These are phyloP conservation scores for Leishmania guyanensis DNA, from an alignment of 208 protist species.

Conservation along the genomic window DNA sequence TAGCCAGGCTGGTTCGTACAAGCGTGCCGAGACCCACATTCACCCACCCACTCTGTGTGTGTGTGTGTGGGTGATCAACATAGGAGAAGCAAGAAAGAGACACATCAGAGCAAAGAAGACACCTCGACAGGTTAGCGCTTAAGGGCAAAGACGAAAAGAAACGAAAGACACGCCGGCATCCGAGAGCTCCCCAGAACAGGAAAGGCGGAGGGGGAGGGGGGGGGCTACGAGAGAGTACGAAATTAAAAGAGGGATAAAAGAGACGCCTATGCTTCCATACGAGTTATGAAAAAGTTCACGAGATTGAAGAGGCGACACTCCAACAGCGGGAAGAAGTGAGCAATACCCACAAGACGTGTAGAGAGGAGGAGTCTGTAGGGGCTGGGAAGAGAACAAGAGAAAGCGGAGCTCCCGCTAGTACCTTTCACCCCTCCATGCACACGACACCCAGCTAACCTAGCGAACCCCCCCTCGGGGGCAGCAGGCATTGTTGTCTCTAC, in stretches of 20 bases:
- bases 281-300: neutral
- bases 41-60: neutral
- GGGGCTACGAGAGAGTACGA: neutral
- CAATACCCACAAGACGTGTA: neutral
- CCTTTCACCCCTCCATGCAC: neutral
- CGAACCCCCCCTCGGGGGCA: neutral
- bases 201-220: neutral
- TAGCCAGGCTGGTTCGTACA: neutral
- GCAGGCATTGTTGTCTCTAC: neutral
- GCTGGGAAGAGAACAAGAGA: constrained; percentile 1
- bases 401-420: neutral
- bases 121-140: neutral
- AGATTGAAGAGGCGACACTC: neutral
- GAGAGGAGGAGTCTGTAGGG: neutral
- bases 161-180: neutral
- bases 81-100: neutral
- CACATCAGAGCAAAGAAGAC: constrained; percentile 18
- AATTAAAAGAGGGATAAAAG: neutral
- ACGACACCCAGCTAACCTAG: neutral
- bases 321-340: neutral
- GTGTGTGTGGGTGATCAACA: neutral
- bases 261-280: neutral
- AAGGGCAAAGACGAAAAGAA: neutral
- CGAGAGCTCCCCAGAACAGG: neutral
- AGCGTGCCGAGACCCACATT: neutral